Conservation (phyloP, 495 filamentous ascomycete species). For the Annulohypoxylon stygium region DNA sequence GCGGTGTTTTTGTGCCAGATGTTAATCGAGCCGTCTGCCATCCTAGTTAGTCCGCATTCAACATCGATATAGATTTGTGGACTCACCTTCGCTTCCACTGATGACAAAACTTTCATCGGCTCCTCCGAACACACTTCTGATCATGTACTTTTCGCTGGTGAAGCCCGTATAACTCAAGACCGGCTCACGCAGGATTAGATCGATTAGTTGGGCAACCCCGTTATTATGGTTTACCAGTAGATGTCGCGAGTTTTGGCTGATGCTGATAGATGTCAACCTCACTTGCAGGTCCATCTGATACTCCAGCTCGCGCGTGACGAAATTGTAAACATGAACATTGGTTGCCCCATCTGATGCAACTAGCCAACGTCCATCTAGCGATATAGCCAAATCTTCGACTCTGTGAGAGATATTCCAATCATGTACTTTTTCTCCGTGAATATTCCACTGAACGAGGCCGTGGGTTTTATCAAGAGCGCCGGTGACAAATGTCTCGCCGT, state of each 20-base stretch:
- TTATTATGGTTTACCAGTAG: constrained; percentile 86
- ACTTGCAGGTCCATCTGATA: constrained; percentile 76
- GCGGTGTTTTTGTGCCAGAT: constrained; percentile 93
- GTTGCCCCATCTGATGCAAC: constrained; percentile 79
- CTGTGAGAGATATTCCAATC: constrained; percentile 77
- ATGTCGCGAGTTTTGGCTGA: constrained; percentile 81
- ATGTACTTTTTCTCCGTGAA: constrained; percentile 67
- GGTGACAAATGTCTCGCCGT: constrained; percentile 82
- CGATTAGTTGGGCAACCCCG: constrained; percentile 79
- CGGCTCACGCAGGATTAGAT: constrained; percentile 79
- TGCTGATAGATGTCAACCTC: constrained; percentile 79
- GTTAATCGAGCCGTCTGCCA: constrained; percentile 78
- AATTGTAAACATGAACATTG: constrained; percentile 85
- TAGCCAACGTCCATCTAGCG: constrained; percentile 80
- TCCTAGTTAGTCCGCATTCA: constrained; percentile 40
- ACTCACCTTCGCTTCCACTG: constrained; percentile 89
- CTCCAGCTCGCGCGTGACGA: constrained; percentile 76
- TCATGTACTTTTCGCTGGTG: constrained; percentile 77
- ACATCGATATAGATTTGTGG: not conserved
- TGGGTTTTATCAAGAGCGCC: constrained; percentile 78
- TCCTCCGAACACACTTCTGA: constrained; percentile 87
- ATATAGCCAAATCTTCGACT: constrained; percentile 86
- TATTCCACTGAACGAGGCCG: constrained; percentile 77
- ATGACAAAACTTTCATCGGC: constrained; percentile 91
- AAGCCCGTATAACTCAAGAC: constrained; percentile 80